Evolutionary conservation across 2,329 filamentous ascomycete genomes (phyloP), one percentile per base, ranked within the genome.

Genomic region (Aspergillus pseudonomiae): DNA sequence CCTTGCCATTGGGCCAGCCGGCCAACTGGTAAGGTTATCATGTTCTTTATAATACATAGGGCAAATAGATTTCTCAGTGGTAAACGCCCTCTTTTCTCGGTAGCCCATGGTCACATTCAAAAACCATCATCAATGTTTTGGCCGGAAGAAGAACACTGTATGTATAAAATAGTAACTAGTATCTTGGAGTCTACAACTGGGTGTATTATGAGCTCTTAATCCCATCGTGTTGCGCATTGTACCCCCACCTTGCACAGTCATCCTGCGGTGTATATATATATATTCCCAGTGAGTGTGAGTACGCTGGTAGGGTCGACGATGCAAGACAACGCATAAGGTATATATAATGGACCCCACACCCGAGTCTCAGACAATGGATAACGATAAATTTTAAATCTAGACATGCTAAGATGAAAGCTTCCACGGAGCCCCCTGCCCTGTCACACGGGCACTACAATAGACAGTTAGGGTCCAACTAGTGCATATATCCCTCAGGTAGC

Each of bases 1-100:
- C 80, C 79, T 81, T 82, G 76, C 80, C 80, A 68, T 67, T 68
- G 63, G 62, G 62, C 52, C 34, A 55, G 52, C 52, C 28, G n/a
- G 52, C 52, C 32, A 54, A 39, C 9, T 53, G 32, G 10, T 53
- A n/a, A n/a, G 6, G 26, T 5, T 26, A 14, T 16, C 21, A 4
- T 46, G 3, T 12, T 24, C 14, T n/a, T 11, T 24, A n/a, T 46
- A 12, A 6, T 14, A 41, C 9, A n/a, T n/a, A 41, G 19, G 14
- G 6, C 5, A 16, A 16, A 16, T 6, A 16, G 6, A 36, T 36
- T 36, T 14, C 14, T 7, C 34, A 6, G 5, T 36, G 6, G 34
- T 36, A 16, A 16, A 16, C 34, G 16, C 16, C 34, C 34, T 14
- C 34, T 36, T 36, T 16, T 2, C 34, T 14, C 34, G 12, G 4